phyloP scores from a whole-genome alignment of 2,329 filamentous ascomycete species.

The Botrytis fragariae region DNA sequence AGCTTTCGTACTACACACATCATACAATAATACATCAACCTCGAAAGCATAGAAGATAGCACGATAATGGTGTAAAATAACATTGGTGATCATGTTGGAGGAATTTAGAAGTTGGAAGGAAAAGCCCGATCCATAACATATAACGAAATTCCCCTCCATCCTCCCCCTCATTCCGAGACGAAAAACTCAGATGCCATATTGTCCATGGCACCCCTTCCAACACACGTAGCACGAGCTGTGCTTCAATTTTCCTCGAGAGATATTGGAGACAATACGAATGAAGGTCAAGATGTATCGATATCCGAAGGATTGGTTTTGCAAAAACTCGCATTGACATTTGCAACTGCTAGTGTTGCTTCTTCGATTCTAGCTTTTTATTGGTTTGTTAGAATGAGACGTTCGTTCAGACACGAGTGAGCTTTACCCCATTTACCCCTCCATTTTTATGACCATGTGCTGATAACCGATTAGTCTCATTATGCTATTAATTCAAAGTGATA shows the following conservation, averaged over 20 bases:
- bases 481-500: constrained; percentile 69
- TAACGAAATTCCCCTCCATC: constrained; percentile 1
- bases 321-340: constrained; percentile 40
- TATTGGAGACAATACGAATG: constrained; percentile 23
- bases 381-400: constrained; percentile 71
- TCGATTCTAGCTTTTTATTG: constrained; percentile 62
- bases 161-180: neutral
- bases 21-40: neutral
- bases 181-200: neutral
- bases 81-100: constrained; percentile 21
- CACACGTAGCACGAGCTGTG: constrained; percentile 23
- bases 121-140: constrained; percentile 22
- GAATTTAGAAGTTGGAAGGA: constrained; percentile 22
- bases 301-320: constrained; percentile 32
- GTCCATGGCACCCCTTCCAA: constrained; percentile 31
- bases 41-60: neutral
- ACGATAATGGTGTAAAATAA: constrained; percentile 19
- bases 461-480: constrained; percentile 61
- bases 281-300: constrained; percentile 19
- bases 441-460: constrained; percentile 14
- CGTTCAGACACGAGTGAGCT: constrained; percentile 70
- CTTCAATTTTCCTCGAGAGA: constrained; percentile 16
- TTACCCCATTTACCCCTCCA: neutral
- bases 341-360: constrained; percentile 55
- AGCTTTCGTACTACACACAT: neutral